phyloP scores from a whole-genome alignment of 163 green algal genomes.

The Coccomyxa subellipsoidea region DNA sequence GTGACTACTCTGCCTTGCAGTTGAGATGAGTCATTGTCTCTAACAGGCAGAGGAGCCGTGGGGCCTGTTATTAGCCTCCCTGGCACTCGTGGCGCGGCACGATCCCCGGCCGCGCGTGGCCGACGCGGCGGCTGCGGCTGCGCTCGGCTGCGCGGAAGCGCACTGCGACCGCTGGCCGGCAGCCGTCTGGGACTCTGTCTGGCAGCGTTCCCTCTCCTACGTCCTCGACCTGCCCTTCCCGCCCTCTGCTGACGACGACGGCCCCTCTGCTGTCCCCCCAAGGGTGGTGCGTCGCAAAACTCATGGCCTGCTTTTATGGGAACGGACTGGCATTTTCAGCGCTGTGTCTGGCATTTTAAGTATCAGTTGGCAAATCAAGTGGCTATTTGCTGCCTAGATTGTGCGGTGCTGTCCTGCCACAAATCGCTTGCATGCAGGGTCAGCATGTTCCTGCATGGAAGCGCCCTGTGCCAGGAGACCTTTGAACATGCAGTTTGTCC shows the following conservation, averaged over 20 bases:
- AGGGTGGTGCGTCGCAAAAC: neutral
- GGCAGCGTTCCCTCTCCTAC: conserved; percentile 10
- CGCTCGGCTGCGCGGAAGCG: conserved; percentile 29
- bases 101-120: conserved; percentile 47
- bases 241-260: neutral
- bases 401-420: too few relatives aligned
- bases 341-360: too few relatives aligned
- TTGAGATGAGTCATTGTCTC: too few relatives aligned
- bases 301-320: neutral
- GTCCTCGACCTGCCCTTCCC: conserved; percentile 20
- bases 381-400: too few relatives aligned
- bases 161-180: conserved; percentile 29
- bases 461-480: too few relatives aligned
- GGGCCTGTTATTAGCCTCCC: conserved; percentile 51
- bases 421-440: too few relatives aligned
- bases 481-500: too few relatives aligned
- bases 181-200: conserved; percentile 4
- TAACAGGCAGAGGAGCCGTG: conserved; percentile 35
- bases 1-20: too few relatives aligned
- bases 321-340: too few relatives aligned
- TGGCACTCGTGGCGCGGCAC: conserved; percentile 54
- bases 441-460: too few relatives aligned
- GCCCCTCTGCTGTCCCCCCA: neutral
- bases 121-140: conserved; percentile 31
- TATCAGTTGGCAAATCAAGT: too few relatives aligned